Conservation (phyloP, 2,329 filamentous ascomycete species). For the Didymosphaeria variabile region DNA sequence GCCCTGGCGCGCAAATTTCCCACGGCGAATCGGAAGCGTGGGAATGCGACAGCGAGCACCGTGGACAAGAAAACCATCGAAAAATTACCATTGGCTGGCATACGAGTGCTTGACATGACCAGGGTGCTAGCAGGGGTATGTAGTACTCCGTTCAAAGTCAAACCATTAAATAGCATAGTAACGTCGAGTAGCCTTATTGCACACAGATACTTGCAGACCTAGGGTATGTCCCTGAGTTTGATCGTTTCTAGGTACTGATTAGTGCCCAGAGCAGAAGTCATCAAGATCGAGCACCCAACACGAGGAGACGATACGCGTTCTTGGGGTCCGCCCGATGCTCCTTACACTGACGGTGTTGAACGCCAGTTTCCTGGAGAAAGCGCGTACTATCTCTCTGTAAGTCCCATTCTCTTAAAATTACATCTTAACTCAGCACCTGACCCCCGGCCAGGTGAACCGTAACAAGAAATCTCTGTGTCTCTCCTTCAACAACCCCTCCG, state of each 20-base stretch:
- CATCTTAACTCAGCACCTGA: neutral
- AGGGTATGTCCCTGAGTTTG: constrained; percentile 67
- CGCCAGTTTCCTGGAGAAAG: constrained; percentile 85
- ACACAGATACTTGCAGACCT: constrained; percentile 96
- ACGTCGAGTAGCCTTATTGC: constrained; percentile 80
- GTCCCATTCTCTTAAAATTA: constrained; percentile 1
- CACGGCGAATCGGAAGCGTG: constrained; percentile 31
- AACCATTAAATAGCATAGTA: constrained; percentile 18
- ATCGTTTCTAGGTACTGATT: constrained; percentile 15
- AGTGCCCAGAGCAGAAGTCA: constrained; percentile 80
- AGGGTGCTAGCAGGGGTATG: constrained; percentile 90
- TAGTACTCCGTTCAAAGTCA: constrained; percentile 29
- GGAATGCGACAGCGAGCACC: constrained; percentile 51
- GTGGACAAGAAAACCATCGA: constrained; percentile 50
- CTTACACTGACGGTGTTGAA: constrained; percentile 69
- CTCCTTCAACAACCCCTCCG: constrained; percentile 85
- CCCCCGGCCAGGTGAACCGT: constrained; percentile 77
- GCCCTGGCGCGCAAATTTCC: constrained; percentile 9
- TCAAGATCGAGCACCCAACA: constrained; percentile 94
- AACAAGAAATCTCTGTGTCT: constrained; percentile 96
- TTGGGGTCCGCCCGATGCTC: constrained; percentile 93
- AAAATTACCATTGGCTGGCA: constrained; percentile 78
- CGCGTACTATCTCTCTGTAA: constrained; percentile 90
- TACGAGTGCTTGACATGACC: constrained; percentile 94
- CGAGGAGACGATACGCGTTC: constrained; percentile 93